phyloP scores from a whole-genome alignment of 768 basidiomycete genomes.

The Lactarius hatsudake region DNA sequence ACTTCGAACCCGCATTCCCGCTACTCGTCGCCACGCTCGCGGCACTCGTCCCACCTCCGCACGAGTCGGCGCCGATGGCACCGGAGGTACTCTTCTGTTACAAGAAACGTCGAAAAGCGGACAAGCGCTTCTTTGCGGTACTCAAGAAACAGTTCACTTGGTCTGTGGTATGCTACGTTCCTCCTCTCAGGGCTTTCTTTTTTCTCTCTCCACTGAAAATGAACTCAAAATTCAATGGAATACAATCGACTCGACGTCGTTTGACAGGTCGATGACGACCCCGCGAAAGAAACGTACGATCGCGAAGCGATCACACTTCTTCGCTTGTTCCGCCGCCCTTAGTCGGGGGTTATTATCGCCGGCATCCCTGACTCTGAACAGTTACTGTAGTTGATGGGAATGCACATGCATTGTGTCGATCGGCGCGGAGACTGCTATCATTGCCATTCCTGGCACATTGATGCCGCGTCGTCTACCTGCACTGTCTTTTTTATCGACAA shows the following conservation, averaged over 20 bases:
- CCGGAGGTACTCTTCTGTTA: slow-evolving; percentile 84
- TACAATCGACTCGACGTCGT: not conserved
- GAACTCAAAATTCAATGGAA: not conserved
- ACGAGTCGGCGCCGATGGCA: slow-evolving; percentile 17
- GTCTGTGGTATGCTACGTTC: slow-evolving; percentile 49
- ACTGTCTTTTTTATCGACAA: not conserved
- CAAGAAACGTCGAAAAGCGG: slow-evolving; percentile 92
- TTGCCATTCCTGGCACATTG: not conserved
- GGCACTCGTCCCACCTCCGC: slow-evolving; percentile 46
- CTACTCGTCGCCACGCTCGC: slow-evolving; percentile 77
- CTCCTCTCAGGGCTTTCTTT: not conserved
- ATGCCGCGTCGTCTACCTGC: not conserved
- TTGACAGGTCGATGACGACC: slow-evolving; percentile 60
- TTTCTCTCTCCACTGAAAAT: not conserved
- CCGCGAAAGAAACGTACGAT: slow-evolving; percentile 52
- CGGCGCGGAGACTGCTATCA: not conserved
- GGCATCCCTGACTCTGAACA: not conserved
- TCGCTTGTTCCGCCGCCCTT: slow-evolving; percentile 35
- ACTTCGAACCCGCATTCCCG: slow-evolving; percentile 91
- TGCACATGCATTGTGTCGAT: not conserved
- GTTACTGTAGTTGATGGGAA: not conserved
- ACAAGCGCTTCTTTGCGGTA: slow-evolving; percentile 80
- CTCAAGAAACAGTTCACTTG: slow-evolving; percentile 77
- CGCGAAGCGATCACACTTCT: slow-evolving; percentile 69
- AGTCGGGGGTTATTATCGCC: not conserved